phyloP scores from a whole-genome alignment of 495 filamentous ascomycete species.

The Melanomma pulvis-pyrius region DNA sequence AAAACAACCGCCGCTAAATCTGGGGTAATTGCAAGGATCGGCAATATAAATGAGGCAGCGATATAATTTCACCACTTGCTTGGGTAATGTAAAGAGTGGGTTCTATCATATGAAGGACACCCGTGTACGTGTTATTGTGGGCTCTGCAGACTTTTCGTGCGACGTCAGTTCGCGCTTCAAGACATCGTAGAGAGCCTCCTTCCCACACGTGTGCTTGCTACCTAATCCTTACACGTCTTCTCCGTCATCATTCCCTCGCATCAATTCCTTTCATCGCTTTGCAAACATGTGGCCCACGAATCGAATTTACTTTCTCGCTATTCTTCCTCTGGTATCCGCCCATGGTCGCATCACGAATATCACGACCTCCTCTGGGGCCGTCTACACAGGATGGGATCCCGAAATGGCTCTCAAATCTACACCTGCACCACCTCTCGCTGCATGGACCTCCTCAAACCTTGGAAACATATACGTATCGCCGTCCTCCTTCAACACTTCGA shows the following conservation, averaged over 20 bases:
- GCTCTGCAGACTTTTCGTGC: background rate
- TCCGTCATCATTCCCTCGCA: too few relatives aligned
- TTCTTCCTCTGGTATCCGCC: slow-evolving; percentile 15
- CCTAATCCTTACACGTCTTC: too few relatives aligned
- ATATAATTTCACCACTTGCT: background rate
- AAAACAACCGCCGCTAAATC: slow-evolving; percentile 6
- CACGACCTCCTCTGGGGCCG: slow-evolving; percentile 6
- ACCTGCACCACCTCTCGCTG: slow-evolving; percentile 9
- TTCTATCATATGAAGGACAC: background rate
- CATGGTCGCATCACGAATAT: slow-evolving; percentile 27
- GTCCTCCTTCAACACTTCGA: slow-evolving; percentile 16
- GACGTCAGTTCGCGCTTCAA: background rate
- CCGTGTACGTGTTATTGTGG: background rate
- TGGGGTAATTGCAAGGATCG: slow-evolving; percentile 14
- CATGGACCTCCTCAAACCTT: slow-evolving; percentile 25
- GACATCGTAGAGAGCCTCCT: too few relatives aligned
- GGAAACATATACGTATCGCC: slow-evolving; percentile 30
- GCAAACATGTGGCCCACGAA: background rate
- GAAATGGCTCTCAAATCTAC: slow-evolving; percentile 6
- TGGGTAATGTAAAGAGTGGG: background rate
- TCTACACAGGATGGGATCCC: slow-evolving; percentile 28
- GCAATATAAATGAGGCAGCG: slow-evolving; percentile 19
- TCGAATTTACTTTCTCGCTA: background rate
- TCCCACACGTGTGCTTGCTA: too few relatives aligned
- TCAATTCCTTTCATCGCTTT: too few relatives aligned